Evolutionary conservation across 1,284 basidiomycete species (phyloP), one percentile per base, ranked within the genome.

Genomic region (Trametes versicolor): DNA sequence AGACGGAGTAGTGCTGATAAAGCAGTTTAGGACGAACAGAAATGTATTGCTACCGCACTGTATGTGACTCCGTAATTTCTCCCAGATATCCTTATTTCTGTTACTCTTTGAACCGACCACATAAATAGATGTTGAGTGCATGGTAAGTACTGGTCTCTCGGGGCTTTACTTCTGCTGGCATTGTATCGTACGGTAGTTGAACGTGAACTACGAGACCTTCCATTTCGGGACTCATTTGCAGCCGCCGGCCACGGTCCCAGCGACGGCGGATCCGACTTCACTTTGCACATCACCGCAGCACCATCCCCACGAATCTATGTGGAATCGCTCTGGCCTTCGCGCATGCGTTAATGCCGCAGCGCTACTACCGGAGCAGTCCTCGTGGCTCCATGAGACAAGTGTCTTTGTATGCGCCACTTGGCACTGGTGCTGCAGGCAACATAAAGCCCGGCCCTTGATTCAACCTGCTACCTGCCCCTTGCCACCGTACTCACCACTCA

Each of bases 1-100:
- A 85, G 2, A 91, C 90, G 1, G 89, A 91, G 53, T 66, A 64
- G 59, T 34, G 25, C 12, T 9, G 37, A 21, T 37, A 39, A 4
- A 29, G 52, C 10, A 25, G 8, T 7, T 12, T 4, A 10, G 6
- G 17, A 55, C 34, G 13, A 29, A 27, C 10, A 41, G 25, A 45
- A 37, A 36, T 60, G 58, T 60, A 60, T 47, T 23, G 50, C 19
- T 60, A 52, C 29, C 19, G 29, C 23, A 27, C 41, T 21, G 25
- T 52, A 29, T n/a, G 45, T 21, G 48, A 49, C 48, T 15, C 48
- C 23, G 27, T 52, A 52, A 17, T 29, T 27, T 6, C 5, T 4
- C 37, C 7, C 19, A 27, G 37, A 29, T 52, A 63, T 58, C 39
- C 47, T 58, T 57, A 58, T 58, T 48, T 43, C 8, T 59, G 49